Conservation (phyloP, 2,329 filamentous ascomycete genomes). For the Monosporascus sp. region DNA sequence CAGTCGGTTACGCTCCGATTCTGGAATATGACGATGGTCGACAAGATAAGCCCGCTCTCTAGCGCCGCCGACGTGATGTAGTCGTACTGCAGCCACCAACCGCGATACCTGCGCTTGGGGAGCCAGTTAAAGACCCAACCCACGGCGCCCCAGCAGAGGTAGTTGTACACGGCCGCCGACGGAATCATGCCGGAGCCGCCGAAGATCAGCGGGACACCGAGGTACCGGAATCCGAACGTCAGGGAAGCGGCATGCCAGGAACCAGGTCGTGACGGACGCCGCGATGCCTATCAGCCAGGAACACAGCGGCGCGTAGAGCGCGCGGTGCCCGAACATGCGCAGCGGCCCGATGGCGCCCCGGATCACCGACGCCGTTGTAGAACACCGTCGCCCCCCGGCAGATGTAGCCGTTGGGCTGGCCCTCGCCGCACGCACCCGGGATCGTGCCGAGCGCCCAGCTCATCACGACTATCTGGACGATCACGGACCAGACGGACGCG, state of each 20-base stretch:
- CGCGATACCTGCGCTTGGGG: conserved; percentile 58
- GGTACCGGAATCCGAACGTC: conserved; percentile 56
- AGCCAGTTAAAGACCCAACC: conserved; percentile 65
- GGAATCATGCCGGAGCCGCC: conserved; percentile 59
- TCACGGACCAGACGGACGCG: conserved; percentile 42
- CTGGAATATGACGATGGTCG: conserved; percentile 53
- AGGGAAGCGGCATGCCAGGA: conserved; percentile 60
- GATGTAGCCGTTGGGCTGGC: conserved; percentile 51
- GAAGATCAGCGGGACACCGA: conserved; percentile 65
- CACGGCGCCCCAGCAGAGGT: conserved; percentile 64
- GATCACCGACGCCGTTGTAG: conserved; percentile 66
- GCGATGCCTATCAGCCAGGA: conserved; percentile 66
- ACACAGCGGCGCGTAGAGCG: conserved; percentile 60
- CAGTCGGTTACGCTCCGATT: no score
- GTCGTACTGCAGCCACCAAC: conserved; percentile 77
- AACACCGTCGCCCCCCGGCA: conserved; percentile 51
- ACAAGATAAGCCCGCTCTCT: conserved; percentile 62
- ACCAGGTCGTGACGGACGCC: conserved; percentile 59
- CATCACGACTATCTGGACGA: conserved; percentile 56
- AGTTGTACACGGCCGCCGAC: conserved; percentile 66
- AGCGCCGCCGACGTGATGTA: conserved; percentile 69
- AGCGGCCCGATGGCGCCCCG: conserved; percentile 69
- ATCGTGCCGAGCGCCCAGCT: conserved; percentile 63
- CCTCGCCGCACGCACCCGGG: conserved; percentile 51
- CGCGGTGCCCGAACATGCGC: conserved; percentile 60